phyloP scores from a whole-genome alignment of 495 filamentous ascomycete genomes.

The Aspergillus nanangensis region DNA sequence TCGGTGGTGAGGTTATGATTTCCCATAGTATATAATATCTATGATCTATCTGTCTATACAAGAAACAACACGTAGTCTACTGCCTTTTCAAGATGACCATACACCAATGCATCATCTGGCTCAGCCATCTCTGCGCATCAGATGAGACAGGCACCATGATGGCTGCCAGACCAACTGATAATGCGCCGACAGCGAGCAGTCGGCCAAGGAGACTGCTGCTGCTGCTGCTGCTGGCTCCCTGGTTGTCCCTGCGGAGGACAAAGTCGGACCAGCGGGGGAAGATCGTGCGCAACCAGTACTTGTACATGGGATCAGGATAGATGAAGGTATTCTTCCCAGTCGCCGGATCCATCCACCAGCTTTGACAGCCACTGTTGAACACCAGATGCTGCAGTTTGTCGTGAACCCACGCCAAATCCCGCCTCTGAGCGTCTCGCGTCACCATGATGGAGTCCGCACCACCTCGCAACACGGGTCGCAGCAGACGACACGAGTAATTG shows the following conservation, averaged over 20 bases:
- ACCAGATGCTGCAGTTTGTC: conserved; percentile 8
- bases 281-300: conserved; percentile 11
- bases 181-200: too few relatives aligned
- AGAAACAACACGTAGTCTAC: too few relatives aligned
- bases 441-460: conserved; percentile 6
- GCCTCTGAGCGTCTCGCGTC: not conserved
- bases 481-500: conserved; percentile 24
- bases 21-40: too few relatives aligned
- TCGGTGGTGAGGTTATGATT: too few relatives aligned
- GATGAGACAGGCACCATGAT: too few relatives aligned
- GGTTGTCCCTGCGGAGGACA: not conserved
- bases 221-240: too few relatives aligned
- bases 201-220: too few relatives aligned
- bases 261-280: conserved; percentile 5
- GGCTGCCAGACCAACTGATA: too few relatives aligned
- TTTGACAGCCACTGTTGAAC: conserved; percentile 11
- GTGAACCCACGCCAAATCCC: conserved; percentile 3
- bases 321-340: conserved; percentile 13
- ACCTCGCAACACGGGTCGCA: conserved; percentile 18
- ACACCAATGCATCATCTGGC: too few relatives aligned
- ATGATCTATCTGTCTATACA: too few relatives aligned
- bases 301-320: conserved; percentile 13
- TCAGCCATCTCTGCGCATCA: too few relatives aligned
- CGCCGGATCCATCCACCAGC: conserved; percentile 11
- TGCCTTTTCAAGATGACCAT: too few relatives aligned